Base-by-base conservation (phyloP, 2,329 filamentous ascomycete species). In the Trichoderma simmonsii region DNA sequence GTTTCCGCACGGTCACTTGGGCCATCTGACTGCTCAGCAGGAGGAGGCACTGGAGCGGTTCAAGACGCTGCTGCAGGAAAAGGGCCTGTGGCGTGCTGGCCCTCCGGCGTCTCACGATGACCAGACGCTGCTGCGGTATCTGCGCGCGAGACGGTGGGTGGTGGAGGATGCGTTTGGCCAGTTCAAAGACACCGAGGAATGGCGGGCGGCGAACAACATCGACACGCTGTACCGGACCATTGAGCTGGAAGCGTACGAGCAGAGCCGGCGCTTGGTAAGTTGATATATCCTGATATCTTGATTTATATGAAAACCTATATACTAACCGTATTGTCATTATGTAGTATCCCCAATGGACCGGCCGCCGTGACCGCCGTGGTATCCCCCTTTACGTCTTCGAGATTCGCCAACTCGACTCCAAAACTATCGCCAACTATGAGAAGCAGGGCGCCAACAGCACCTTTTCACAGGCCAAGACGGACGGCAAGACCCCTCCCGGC, bases 311-410 rank as follows among this genome's bases (percentile, higher is more conserved):
- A 11, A 24, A 6, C 2, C 3, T n/a, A 6, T 28, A 32, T 11
- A 36, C 64, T 60, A 11, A 48, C 30, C 28, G 24, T 3, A 43
- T 18, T 12, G 5, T 21, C 6, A 4, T 43, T 8, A 6, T 15
- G 8, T 77, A 95, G 92, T 97, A 97, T 79, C 94, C 95, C 28
- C 94, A 97, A 89, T 98, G 94, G 93, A 97, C 93, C 24, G 95
- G 95, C 70, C 92, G 94, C 75, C 90, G 95, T 76, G 95, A 98
- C 83, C 92, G 90, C 76, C 92, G 94, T 76, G 95, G 95, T 75
- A 97, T 97, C 74, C 95, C 95, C 8, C 87, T 98, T 76, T 98
- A 96, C 82, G 89, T 98, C 73, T 98, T 93, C 82, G 93, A 97
- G 82, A 93, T 98, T 80, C 89, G 89, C 73, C 89, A 93, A 72